These are phyloP conservation scores for Kluyveromyces nonfermentans DNA, from an alignment of 805 yeast species.

Conservation along the genomic window DNA sequence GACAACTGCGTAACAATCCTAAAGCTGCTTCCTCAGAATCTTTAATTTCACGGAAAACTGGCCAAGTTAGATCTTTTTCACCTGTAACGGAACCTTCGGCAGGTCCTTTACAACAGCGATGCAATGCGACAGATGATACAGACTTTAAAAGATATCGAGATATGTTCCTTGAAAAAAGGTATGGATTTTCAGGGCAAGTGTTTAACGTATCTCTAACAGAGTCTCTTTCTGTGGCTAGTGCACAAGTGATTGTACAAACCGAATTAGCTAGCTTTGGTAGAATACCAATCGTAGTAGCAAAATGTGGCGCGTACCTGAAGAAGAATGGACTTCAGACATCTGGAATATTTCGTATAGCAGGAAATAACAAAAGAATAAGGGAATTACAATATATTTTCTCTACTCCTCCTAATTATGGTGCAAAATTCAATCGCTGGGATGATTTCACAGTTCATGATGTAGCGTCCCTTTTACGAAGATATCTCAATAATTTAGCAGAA, in stretches of 20 bases:
- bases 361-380: conserved; percentile 79
- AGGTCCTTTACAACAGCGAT: background rate
- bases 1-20: conserved; percentile 24
- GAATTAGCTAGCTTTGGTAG: conserved; percentile 72
- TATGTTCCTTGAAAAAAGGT: conserved; percentile 28
- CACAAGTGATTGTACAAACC: conserved; percentile 55
- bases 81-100: background rate
- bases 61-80: background rate
- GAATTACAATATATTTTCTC: conserved; percentile 79
- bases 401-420: conserved; percentile 82
- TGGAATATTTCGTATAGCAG: conserved; percentile 91
- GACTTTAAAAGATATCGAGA: conserved; percentile 31
- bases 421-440: conserved; percentile 73
- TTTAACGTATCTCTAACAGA: conserved; percentile 73
- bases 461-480: conserved; percentile 80
- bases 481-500: conserved; percentile 79
- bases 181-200: conserved; percentile 38
- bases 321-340: conserved; percentile 68
- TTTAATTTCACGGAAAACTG: conserved; percentile 4
- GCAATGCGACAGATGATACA: background rate
- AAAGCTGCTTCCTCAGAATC: conserved; percentile 28
- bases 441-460: conserved; percentile 96
- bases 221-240: conserved; percentile 54
- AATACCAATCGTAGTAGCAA: conserved; percentile 91
- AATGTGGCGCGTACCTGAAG: conserved; percentile 82